Conservation (phyloP, 2,329 filamentous ascomycete species). For the Aspergillus neotritici region DNA sequence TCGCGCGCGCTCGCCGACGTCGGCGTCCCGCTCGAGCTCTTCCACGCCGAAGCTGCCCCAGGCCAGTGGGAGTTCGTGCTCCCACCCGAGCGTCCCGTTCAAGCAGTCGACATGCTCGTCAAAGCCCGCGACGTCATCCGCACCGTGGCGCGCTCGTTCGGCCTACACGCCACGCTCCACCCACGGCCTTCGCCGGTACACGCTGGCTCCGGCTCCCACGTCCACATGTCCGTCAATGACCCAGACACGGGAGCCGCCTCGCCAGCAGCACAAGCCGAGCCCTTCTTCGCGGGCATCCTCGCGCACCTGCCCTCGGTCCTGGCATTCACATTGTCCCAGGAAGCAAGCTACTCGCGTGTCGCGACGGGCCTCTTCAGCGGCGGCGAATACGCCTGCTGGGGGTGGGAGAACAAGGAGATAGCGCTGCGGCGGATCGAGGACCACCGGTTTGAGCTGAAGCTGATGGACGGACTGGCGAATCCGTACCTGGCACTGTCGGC, state of each 20-base stretch:
- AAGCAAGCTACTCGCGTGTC: constrained; percentile 21
- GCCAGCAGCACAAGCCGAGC: constrained; percentile 2
- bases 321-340: constrained; percentile 19
- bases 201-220: constrained; percentile 19
- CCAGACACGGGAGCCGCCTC: not conserved
- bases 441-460: constrained; percentile 23
- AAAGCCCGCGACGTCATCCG: constrained; percentile 19
- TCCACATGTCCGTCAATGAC: constrained; percentile 20
- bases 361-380: constrained; percentile 21
- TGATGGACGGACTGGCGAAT: constrained; percentile 25
- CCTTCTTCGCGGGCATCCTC: constrained; percentile 23
- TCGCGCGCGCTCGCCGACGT: constrained; percentile 10
- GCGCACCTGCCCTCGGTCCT: constrained; percentile 18
- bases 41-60: constrained; percentile 21
- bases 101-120: constrained; percentile 19
- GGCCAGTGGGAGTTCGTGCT: constrained; percentile 26
- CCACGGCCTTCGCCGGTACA: constrained; percentile 14
- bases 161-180: constrained; percentile 17
- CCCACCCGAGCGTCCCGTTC: constrained; percentile 14
- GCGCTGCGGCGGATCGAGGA: constrained; percentile 18
- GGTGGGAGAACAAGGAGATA: constrained; percentile 23
- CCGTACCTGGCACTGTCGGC: constrained; percentile 24
- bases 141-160: constrained; percentile 9
- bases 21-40: constrained; percentile 21
- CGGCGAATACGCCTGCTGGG: constrained; percentile 23